Conservation (phyloP, 202 grass and related monocot genomes). For the Schoenoplectus tabernaemontani region DNA sequence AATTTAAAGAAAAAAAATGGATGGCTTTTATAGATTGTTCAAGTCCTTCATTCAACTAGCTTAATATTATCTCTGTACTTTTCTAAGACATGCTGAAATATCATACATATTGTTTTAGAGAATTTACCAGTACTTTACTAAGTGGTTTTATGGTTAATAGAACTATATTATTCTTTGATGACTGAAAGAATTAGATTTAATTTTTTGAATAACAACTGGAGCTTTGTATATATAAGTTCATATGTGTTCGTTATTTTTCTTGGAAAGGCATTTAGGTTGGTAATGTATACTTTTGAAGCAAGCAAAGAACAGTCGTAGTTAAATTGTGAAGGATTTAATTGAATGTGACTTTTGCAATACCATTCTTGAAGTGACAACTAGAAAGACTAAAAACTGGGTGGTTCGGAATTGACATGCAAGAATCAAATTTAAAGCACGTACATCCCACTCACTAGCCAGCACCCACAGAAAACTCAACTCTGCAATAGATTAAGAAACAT, state of each 20-base stretch:
- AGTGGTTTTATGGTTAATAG: background rate
- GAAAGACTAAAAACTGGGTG: background rate
- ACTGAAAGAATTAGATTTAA: background rate
- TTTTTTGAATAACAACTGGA: background rate
- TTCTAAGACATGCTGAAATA: background rate
- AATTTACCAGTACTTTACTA: background rate
- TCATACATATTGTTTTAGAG: background rate
- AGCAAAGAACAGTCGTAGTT: background rate
- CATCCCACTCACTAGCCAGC: background rate
- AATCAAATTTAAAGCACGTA: background rate
- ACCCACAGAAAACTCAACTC: background rate
- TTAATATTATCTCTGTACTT: background rate
- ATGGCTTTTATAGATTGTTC: too few species aligned
- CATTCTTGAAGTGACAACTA: background rate
- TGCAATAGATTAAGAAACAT: too few species aligned
- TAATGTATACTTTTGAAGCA: background rate
- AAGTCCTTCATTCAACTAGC: background rate
- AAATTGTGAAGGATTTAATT: too few species aligned
- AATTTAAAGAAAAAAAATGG: background rate
- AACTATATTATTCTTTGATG: background rate
- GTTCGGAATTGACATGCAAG: background rate
- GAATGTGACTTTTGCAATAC: background rate
- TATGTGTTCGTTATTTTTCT: background rate
- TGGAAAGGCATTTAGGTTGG: background rate
- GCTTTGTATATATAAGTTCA: background rate